Evolutionary conservation across 306 rosid species (phyloP).

Genomic region (Cicer yamashitae): DNA sequence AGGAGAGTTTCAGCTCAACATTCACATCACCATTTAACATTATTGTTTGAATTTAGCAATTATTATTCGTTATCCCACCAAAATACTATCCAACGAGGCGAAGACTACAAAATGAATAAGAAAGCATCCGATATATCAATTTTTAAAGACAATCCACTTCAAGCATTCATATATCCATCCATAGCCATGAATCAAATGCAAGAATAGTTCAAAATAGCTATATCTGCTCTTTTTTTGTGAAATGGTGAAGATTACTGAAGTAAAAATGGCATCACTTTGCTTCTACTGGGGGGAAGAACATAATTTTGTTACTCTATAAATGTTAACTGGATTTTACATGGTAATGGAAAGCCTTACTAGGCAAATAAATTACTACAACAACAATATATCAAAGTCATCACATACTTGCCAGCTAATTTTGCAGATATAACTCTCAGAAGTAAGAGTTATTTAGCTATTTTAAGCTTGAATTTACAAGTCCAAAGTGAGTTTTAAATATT

Average conservation of each 20-base stretch:
- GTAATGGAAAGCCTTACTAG: background rate
- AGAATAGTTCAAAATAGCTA: conserved; percentile 5
- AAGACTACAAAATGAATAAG: conserved; percentile 7
- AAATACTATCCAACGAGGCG: background rate
- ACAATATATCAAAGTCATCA: conserved; percentile 20
- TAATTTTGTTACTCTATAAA: background rate
- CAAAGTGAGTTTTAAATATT: no score
- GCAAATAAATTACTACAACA: conserved; percentile 21
- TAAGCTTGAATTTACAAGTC: no score
- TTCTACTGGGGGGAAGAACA: background rate
- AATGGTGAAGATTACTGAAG: conserved; percentile 8
- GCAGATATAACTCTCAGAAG: background rate
- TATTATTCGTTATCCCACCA: conserved; percentile 19
- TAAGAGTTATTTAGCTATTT: no score
- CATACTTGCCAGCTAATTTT: conserved; percentile 33
- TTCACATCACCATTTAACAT: background rate
- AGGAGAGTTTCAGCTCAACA: conserved; percentile 34
- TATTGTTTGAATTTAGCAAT: background rate
- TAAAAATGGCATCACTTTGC: conserved; percentile 19
- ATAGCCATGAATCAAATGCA: conserved; percentile 25
- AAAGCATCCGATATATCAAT: background rate
- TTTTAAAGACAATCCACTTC: conserved; percentile 1
- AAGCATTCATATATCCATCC: conserved; percentile 14
- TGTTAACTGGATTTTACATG: background rate
- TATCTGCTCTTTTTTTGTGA: conserved; percentile 10